Percentiles rank a stretch among this genome's conserved stretches.
These are phyloP conservation scores for Gossypioides kirkii DNA, from an alignment of 345 rosid species.

Conservation along the genomic window DNA sequence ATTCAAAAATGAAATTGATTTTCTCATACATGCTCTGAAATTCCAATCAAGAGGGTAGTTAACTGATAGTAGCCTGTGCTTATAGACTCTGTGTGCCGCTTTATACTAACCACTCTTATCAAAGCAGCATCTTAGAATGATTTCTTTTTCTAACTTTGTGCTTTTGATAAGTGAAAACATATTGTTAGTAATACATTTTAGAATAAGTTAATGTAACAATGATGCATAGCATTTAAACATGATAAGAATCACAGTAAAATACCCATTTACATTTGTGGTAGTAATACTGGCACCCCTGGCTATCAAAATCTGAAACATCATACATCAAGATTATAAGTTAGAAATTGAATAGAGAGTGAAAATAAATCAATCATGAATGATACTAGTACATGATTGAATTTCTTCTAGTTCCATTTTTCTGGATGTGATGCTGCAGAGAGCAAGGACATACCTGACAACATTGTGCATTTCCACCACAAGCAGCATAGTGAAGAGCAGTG, in stretches of 20 bases:
- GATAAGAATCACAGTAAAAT: constrained; percentile 10
- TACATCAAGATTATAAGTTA: constrained; percentile 2
- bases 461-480: constrained; percentile 91
- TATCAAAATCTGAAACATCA: constrained; percentile 62
- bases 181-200: not conserved
- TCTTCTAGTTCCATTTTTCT: not conserved
- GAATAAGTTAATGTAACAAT: not conserved
- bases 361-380: constrained; percentile 12
- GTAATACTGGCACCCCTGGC: constrained; percentile 69
- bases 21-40: no score
- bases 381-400: not conserved
- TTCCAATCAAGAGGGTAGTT: no score
- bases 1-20: no score
- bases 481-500: constrained; percentile 91
- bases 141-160: not conserved
- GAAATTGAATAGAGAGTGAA: not conserved
- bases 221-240: not conserved
- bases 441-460: constrained; percentile 73
- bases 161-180: not conserved
- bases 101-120: no score
- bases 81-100: no score
- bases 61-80: no score
- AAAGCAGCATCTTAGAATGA: no score
- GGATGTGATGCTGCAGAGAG: not conserved
- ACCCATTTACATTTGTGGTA: constrained; percentile 79